Evolutionary conservation across 2,329 filamentous ascomycete genomes (phyloP).

Genomic region (Amphichorda felina): DNA sequence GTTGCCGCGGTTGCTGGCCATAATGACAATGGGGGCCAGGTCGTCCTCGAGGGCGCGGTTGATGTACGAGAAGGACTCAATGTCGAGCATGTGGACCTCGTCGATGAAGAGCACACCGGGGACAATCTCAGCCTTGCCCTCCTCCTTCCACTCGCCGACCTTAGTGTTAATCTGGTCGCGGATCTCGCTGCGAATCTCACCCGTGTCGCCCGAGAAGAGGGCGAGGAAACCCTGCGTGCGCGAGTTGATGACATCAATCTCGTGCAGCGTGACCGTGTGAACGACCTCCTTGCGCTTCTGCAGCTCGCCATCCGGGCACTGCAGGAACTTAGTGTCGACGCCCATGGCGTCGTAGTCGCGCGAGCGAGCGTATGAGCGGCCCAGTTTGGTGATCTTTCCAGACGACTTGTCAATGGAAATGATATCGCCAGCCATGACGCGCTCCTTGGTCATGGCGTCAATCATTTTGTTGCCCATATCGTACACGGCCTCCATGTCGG

Average conservation of each 20-base stretch:
- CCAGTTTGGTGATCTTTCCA: slow-evolving; percentile 94
- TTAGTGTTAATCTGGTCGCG: slow-evolving; percentile 99
- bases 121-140: slow-evolving; percentile 96
- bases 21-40: slow-evolving; percentile 93
- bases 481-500: slow-evolving; percentile 99
- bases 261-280: slow-evolving; percentile 91
- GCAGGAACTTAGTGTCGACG: slow-evolving; percentile 93
- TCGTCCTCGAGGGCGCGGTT: slow-evolving; percentile 94
- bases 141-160: slow-evolving; percentile 97
- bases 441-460: slow-evolving; percentile 98
- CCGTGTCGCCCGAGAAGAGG: slow-evolving; percentile 94
- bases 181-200: slow-evolving; percentile 94
- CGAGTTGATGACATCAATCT: slow-evolving; percentile 99
- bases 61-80: slow-evolving; percentile 97
- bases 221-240: slow-evolving; percentile 96
- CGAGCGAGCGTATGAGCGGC: slow-evolving; percentile 85
- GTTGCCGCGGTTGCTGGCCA: slow-evolving; percentile 93
- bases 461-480: slow-evolving; percentile 99
- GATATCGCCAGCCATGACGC: slow-evolving; percentile 96
- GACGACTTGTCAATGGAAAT: slow-evolving; percentile 98
- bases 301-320: slow-evolving; percentile 93
- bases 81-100: slow-evolving; percentile 99
- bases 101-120: slow-evolving; percentile 97
- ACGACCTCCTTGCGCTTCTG: slow-evolving; percentile 96
- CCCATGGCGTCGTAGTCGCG: slow-evolving; percentile 99